Evolutionary conservation across 2,329 filamentous ascomycete genomes (phyloP), one percentile per base, ranked within the genome.

Genomic region (Pyrenochaeta sp.): DNA sequence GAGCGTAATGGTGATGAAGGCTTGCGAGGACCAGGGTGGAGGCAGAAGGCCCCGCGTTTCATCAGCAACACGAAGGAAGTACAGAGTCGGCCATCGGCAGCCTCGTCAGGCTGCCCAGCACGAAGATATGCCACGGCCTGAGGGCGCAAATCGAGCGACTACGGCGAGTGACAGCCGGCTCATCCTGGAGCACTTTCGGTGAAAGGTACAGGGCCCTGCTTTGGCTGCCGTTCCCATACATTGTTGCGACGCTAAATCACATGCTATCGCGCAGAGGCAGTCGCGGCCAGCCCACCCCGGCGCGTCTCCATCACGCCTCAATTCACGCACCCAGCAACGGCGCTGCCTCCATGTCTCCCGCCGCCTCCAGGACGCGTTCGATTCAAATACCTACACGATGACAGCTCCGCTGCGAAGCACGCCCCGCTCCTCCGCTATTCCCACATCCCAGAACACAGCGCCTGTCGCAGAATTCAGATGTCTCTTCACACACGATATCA

Each of bases 401-500:
- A 72, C 72, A 30, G 68, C 71, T 1, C 65, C 64, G 5, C 46
- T 65, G 3, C 68, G 66, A 22, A 58, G 60, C 60, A 71, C 72
- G 1, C 62, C 69, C 37, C 61, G 67, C 44, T 48, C 64, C 49
- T 64, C 72, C 28, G 66, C 66, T 47, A 72, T 84, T 45, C 79
- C 83, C 42, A 78, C 80, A 30, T 84, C 84, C 13, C 85, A 88
- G 67, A 88, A 86, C 68, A 90, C 88, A 22, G 92, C 93, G 1
- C 83, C 86, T 0, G 92, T 97, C 39, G 82, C 91, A 72, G 92
- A 96, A 72, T 96, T 90, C 76, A 85, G 87, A 61, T 97, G 93
- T 75, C 87, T 97, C 4, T 97, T 91, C 78, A 96, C 93, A 1
- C 88, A 91, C 73, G 93, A 97, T 73, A 77, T 96, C 42, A 88